These are phyloP conservation scores for Ascochyta koolunga DNA, from an alignment of 2,329 filamentous ascomycete species.

Conservation along the genomic window DNA sequence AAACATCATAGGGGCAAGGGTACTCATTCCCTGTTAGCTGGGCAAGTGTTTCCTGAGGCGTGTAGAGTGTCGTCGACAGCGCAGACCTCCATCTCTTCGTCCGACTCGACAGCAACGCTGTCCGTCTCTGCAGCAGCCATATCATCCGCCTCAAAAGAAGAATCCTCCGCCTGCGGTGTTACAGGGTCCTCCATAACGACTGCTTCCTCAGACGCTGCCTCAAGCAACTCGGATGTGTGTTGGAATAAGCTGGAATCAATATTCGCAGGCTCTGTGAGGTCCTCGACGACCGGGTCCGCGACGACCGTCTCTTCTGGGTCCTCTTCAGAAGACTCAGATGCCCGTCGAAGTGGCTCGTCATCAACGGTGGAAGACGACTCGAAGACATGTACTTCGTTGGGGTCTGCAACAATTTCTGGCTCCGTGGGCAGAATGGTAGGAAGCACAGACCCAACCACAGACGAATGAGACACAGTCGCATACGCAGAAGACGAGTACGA, in stretches of 20 bases:
- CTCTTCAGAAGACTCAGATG: constrained; percentile 9
- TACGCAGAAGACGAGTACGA: constrained; percentile 5
- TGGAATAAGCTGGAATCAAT: constrained; percentile 9
- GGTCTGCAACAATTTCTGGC: constrained; percentile 5
- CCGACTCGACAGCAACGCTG: constrained; percentile 13
- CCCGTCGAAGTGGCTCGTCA: constrained; percentile 14
- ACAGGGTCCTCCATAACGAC: constrained; percentile 16
- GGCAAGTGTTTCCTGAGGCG: background rate
- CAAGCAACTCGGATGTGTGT: constrained; percentile 12
- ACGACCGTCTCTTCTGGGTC: constrained; percentile 14
- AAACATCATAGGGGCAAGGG: background rate
- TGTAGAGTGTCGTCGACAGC: background rate
- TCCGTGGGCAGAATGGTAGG: constrained; percentile 6
- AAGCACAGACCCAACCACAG: background rate
- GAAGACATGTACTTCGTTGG: constrained; percentile 7
- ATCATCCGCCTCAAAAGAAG: constrained; percentile 2
- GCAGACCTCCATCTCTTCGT: constrained; percentile 17
- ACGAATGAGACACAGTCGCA: background rate
- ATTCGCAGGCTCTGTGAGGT: constrained; percentile 16
- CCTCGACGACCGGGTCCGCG: constrained; percentile 9
- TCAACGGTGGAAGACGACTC: constrained; percentile 8
- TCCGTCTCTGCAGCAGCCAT: constrained; percentile 4
- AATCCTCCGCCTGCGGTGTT: constrained; percentile 12
- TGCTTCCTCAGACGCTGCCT: constrained; percentile 2
- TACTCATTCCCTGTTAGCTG: background rate